Percentiles rank a stretch among this genome's conserved stretches.
These are phyloP conservation scores for Pleurotus citrinopileatus DNA, from an alignment of 768 basidiomycete genomes.

Conservation along the genomic window DNA sequence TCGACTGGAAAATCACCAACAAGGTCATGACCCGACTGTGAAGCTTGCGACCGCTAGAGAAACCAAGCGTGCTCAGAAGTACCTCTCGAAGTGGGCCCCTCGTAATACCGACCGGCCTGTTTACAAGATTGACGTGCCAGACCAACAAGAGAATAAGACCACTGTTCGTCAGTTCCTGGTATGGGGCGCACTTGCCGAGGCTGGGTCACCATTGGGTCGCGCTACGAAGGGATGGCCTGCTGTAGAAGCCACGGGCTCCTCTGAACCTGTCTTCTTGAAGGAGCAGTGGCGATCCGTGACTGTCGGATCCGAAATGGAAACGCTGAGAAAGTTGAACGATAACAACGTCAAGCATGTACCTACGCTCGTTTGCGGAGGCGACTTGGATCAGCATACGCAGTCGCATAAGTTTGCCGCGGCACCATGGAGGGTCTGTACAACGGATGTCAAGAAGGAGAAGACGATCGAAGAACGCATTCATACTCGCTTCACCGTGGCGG, in stretches of 20 bases:
- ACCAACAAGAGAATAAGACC: background rate
- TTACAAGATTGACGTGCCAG: background rate
- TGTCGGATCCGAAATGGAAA: background rate
- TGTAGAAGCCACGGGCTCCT: background rate
- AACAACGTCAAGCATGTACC: background rate
- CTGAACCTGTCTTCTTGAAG: constrained; percentile 2
- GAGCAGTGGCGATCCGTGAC: constrained; percentile 6
- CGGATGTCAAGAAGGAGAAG: background rate
- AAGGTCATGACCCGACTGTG: background rate
- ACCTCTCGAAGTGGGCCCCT: background rate
- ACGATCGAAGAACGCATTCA: background rate
- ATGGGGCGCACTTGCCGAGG: constrained; percentile 7
- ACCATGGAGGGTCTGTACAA: background rate
- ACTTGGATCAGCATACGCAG: constrained; percentile 9
- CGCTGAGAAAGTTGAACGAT: background rate
- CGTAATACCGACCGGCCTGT: background rate
- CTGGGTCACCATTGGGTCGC: constrained; percentile 5
- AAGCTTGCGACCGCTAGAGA: background rate
- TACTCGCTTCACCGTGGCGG: background rate
- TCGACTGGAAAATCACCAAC: background rate
- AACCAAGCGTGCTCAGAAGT: background rate
- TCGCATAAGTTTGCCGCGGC: constrained; percentile 11
- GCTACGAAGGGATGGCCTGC: constrained; percentile 7
- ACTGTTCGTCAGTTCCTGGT: background rate
- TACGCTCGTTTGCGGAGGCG: background rate